Conservation (phyloP, 2,329 filamentous ascomycete species). For the Emergomyces orientalis region DNA sequence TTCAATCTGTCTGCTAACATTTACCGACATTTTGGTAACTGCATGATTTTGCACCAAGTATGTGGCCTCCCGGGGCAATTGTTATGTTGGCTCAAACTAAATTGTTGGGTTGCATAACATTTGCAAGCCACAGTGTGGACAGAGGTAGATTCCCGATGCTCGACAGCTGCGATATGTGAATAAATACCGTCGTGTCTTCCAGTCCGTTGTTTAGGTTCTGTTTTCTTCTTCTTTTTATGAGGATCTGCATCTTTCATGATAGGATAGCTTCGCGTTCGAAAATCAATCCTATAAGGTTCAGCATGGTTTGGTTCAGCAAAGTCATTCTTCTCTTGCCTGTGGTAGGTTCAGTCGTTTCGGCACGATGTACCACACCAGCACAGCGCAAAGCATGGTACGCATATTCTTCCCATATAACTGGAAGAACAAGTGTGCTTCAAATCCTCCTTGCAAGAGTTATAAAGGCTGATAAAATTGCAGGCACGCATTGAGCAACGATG, state of each 20-base stretch:
- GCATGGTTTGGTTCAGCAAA: background rate
- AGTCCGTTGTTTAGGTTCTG: background rate
- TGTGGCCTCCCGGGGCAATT: background rate
- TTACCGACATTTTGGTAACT: background rate
- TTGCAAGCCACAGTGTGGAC: background rate
- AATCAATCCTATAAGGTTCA: background rate
- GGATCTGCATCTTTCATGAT: background rate
- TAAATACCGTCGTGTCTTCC: background rate
- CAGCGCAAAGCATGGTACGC: slow-evolving; percentile 10
- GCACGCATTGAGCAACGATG: slow-evolving; percentile 5
- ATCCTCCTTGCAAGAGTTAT: background rate
- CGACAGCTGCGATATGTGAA: background rate
- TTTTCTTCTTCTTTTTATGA: background rate
- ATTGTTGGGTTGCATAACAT: background rate
- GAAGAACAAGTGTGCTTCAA: background rate
- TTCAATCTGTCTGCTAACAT: background rate
- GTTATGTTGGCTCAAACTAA: background rate
- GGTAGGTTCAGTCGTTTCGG: background rate
- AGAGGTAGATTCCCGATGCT: background rate
- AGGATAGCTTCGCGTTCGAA: background rate
- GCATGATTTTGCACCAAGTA: background rate
- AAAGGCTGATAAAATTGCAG: slow-evolving; percentile 4
- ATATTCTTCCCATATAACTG: slow-evolving; percentile 8
- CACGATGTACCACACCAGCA: background rate
- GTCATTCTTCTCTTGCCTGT: background rate